Conservation (phyloP, 2,329 filamentous ascomycete species). For the Paecilomyces niveus region DNA sequence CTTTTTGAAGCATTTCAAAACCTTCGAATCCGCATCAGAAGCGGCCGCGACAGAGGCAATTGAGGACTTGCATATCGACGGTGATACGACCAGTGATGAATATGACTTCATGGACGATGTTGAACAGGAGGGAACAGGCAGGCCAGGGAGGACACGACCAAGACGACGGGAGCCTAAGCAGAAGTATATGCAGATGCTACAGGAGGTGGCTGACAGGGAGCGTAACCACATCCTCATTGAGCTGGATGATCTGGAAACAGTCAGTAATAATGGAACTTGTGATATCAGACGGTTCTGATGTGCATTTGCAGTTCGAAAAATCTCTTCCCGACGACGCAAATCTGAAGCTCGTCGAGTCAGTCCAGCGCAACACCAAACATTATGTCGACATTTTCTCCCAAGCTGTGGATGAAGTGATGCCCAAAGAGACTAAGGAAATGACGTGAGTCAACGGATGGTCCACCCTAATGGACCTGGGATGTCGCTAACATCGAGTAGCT, state of each 20-base stretch:
- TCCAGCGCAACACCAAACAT: conserved; percentile 87
- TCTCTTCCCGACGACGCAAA: conserved; percentile 60
- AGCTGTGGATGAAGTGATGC: conserved; percentile 82
- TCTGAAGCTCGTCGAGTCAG: conserved; percentile 64
- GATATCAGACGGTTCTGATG: neutral
- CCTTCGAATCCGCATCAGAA: conserved; percentile 55
- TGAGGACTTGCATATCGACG: conserved; percentile 76
- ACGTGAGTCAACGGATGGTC: conserved; percentile 48
- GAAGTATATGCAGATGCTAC: conserved; percentile 85
- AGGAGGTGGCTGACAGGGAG: conserved; percentile 76
- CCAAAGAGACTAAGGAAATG: conserved; percentile 67
- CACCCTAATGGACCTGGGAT: neutral
- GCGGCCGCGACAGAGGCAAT: conserved; percentile 71
- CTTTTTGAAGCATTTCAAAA: conserved; percentile 84
- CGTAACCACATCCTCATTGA: conserved; percentile 75
- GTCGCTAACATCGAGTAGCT: conserved; percentile 46
- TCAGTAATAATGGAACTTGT: conserved; percentile 32
- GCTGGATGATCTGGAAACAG: conserved; percentile 74
- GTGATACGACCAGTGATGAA: conserved; percentile 79
- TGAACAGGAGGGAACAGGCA: conserved; percentile 45
- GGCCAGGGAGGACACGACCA: conserved; percentile 42
- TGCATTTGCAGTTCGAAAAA: conserved; percentile 60
- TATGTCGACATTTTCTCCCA: conserved; percentile 88
- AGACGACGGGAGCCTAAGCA: conserved; percentile 53
- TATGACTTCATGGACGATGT: conserved; percentile 88